A percentile compares a stretch with the other conserved stretches of the same genome.
phyloP scores from a whole-genome alignment of 495 filamentous ascomycete species.

The Diplogelasinospora grovesii region DNA sequence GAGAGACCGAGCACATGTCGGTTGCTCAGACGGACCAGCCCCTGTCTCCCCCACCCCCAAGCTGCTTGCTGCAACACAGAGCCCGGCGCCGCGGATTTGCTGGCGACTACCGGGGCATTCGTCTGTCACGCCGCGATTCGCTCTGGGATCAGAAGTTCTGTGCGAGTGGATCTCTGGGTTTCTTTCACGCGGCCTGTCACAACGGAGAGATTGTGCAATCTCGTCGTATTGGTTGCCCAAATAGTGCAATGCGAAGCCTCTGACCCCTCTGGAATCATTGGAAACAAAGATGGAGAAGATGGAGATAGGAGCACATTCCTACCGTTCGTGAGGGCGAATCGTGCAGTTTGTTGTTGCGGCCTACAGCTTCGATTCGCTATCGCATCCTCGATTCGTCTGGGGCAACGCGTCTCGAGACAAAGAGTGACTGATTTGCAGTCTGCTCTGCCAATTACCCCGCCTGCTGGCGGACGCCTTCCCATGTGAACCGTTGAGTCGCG shows the following conservation, averaged over 20 bases:
- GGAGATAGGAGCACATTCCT: background rate
- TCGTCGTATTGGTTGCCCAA: conserved; percentile 22
- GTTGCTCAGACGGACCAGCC: conserved; percentile 5
- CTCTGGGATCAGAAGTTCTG: no score
- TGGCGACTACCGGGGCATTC: conserved; percentile 13
- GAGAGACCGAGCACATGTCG: no score
- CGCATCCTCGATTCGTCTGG: no score
- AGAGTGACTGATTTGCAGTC: no score
- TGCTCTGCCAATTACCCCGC: no score
- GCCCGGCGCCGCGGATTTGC: conserved; percentile 19
- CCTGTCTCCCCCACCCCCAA: conserved; percentile 5
- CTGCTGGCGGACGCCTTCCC: no score
- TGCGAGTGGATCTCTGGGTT: conserved; percentile 10
- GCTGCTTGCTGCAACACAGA: conserved; percentile 1
- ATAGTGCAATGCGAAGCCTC: conserved; percentile 5
- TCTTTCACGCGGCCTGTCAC: conserved; percentile 24
- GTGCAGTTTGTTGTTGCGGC: conserved; percentile 1
- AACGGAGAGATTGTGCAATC: conserved; percentile 19
- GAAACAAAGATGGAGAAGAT: conserved; percentile 4
- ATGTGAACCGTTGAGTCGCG: no score
- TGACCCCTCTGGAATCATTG: conserved; percentile 1
- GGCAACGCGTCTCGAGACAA: background rate
- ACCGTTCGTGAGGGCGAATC: background rate
- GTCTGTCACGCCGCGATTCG: conserved; percentile 23
- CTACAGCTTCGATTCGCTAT: background rate